phyloP scores from a whole-genome alignment of 225 moss, liverwort and hornwort genomes.

The Physcomitrium patens region DNA sequence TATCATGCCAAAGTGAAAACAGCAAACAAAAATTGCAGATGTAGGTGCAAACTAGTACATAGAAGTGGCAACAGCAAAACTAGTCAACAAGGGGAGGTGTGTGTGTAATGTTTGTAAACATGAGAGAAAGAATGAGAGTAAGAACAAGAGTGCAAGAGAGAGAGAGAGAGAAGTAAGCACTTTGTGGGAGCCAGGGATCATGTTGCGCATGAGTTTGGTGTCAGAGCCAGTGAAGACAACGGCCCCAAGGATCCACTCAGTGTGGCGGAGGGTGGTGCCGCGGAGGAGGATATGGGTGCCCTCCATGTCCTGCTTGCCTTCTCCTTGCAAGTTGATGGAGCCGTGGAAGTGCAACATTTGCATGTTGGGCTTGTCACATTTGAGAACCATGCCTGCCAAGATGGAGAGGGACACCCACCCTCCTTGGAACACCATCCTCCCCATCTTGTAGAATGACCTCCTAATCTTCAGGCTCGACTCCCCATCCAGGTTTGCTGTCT shows the following conservation, averaged over 20 bases:
- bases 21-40: too few relatives aligned
- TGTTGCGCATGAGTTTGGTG: conserved; percentile 90
- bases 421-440: conserved; percentile 58
- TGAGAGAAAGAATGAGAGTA: too few relatives aligned
- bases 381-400: conserved; percentile 81
- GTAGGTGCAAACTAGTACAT: too few relatives aligned
- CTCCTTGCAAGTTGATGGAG: conserved; percentile 83
- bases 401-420: conserved; percentile 67
- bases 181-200: conserved; percentile 69
- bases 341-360: conserved; percentile 88
- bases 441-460: conserved; percentile 80
- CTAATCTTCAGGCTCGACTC: conserved; percentile 82
- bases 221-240: conserved; percentile 88
- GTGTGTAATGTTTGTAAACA: too few relatives aligned
- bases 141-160: too few relatives aligned
- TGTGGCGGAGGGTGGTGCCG: conserved; percentile 86
- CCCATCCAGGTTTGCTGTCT: conserved; percentile 93
- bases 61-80: too few relatives aligned
- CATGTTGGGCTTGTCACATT: conserved; percentile 88
- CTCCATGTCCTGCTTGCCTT: conserved; percentile 75
- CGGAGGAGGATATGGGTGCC: conserved; percentile 74
- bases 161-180: conserved; percentile 24
- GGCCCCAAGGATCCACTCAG: conserved; percentile 86
- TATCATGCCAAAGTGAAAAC: too few relatives aligned
- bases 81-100: too few relatives aligned